Evolutionary conservation across 2,329 filamentous ascomycete genomes (phyloP), one percentile per base, ranked within the genome.

Genomic region (Cercospora brassicicola): DNA sequence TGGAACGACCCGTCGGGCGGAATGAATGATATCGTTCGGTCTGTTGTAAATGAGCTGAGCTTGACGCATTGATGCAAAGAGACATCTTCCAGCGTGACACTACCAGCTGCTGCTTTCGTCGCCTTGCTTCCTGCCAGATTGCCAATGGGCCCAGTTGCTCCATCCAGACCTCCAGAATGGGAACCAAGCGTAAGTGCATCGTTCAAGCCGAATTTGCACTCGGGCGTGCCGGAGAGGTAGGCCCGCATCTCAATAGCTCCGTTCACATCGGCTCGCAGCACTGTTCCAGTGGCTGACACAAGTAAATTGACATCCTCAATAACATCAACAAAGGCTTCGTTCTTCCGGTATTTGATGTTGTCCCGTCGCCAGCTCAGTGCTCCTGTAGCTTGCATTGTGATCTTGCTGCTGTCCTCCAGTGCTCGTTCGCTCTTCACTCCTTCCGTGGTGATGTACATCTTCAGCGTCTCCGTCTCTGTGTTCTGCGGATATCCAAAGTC

Each of bases 391-490:
- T 99, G 95, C 94, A 98, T 97, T 28, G 95, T 99, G 81, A 99
- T 99, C 80, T 94, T 95, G 73, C 93, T 94, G 61, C 94, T 97
- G 80, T 99, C 94, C 79, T 97, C 92, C 79, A 79, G 81, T 82
- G 89, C 90, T 73, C 89, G 85, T 79, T 93, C 93, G 33, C 93
- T 96, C 81, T 97, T 97, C 82, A 99, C 94, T 67, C 95, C 95
- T 83, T 99, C 95, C 39, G 95, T 99, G 53, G 96, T 99, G 78
- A 99, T 99, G 85, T 99, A 99, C 94, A 98, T 98, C 83, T 99
- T 99, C 75, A 99, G 85, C 15, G 95, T 98, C 80, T 99, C 95
- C 64, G 94, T 97, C 82, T 99, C 95, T 71, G 95, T 99, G 80
- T 98, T 98, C 80, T 99, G 95, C 36, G 95, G 95, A 79, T 99